Evolutionary conservation across 192 early-diverging fungal species (phyloP).

Genomic region (Linnemannia schmuckeri): DNA sequence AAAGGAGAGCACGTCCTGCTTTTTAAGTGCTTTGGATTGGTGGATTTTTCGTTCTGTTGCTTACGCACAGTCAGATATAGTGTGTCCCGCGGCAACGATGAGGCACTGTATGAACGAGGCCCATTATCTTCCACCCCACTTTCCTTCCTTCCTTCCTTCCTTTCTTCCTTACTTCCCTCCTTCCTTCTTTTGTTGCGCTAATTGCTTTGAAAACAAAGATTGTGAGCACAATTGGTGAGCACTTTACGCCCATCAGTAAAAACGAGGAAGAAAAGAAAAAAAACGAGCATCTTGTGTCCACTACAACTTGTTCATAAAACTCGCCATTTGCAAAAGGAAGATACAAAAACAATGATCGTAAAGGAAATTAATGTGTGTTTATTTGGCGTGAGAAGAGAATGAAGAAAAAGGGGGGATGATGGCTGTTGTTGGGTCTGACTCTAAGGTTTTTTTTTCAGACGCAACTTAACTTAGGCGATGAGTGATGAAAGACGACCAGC

Average conservation of each 20-base stretch:
- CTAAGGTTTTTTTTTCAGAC: constrained; percentile 2
- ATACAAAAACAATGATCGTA: not conserved
- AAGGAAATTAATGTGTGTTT: not conserved
- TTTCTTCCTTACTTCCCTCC: not conserved
- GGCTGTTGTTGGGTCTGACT: not conserved
- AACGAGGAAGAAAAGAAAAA: not conserved
- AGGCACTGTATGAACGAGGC: not conserved
- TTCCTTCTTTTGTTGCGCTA: not conserved
- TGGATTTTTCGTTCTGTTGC: not conserved
- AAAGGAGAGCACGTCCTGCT: not conserved
- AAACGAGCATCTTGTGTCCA: not conserved
- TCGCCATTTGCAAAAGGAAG: not conserved
- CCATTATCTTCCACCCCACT: too few relatives aligned
- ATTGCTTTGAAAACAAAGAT: constrained; percentile 2
- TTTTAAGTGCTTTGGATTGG: not conserved
- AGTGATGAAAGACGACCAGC: constrained; percentile 33
- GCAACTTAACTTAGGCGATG: constrained; percentile 17
- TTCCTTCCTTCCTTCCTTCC: not conserved
- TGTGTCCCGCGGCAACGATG: not conserved
- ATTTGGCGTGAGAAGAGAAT: not conserved
- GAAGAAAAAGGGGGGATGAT: not conserved
- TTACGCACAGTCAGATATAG: not conserved
- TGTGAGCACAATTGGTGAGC: not conserved
- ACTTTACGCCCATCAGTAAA: not conserved
- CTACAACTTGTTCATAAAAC: not conserved